A percentile compares a stretch with the other conserved stretches of the same genome.
phyloP scores from a whole-genome alignment of 139 green algal species.

The Chlorella sp. region DNA sequence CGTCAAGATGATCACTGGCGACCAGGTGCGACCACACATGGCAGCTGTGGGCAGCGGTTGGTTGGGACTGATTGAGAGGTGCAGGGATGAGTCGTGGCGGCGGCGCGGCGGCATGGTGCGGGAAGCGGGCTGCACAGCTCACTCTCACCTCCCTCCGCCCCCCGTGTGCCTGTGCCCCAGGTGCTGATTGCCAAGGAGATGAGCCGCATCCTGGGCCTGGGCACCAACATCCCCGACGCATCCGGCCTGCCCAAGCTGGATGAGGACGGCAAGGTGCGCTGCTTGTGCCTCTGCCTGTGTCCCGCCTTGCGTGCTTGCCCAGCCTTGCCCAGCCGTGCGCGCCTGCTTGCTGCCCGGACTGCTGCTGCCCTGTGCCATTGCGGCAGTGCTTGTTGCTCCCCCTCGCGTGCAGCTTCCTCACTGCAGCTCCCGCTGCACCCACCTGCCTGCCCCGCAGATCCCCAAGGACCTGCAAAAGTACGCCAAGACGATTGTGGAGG shows the following conservation, averaged over 20 bases:
- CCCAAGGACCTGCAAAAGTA: constrained; percentile 77
- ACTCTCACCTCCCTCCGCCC: no score
- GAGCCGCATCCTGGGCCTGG: constrained; percentile 66
- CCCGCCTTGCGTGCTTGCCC: no score
- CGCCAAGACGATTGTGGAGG: constrained; percentile 74
- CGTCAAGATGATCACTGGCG: constrained; percentile 93
- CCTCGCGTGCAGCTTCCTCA: not conserved
- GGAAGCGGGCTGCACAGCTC: no score
- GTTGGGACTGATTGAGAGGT: no score
- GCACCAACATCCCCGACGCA: constrained; percentile 79
- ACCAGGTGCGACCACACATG: constrained; percentile 76
- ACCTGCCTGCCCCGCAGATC: constrained; percentile 28
- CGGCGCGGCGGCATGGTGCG: no score
- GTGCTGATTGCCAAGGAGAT: constrained; percentile 90
- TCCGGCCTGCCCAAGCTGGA: constrained; percentile 61
- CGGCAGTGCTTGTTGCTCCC: not conserved
- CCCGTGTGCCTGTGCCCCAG: no score
- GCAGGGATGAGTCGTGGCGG: no score
- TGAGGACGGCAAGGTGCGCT: constrained; percentile 62
- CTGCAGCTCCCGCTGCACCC: not conserved
- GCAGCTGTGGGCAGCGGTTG: no score
- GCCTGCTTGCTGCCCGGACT: not conserved
- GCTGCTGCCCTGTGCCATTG: no score
- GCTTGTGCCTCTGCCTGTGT: not conserved
- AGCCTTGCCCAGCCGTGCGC: no score